Percentiles rank a stretch among this genome's conserved stretches.
These are phyloP conservation scores for Diplodia corticola DNA, from an alignment of 2,329 filamentous ascomycete species.

Conservation along the genomic window DNA sequence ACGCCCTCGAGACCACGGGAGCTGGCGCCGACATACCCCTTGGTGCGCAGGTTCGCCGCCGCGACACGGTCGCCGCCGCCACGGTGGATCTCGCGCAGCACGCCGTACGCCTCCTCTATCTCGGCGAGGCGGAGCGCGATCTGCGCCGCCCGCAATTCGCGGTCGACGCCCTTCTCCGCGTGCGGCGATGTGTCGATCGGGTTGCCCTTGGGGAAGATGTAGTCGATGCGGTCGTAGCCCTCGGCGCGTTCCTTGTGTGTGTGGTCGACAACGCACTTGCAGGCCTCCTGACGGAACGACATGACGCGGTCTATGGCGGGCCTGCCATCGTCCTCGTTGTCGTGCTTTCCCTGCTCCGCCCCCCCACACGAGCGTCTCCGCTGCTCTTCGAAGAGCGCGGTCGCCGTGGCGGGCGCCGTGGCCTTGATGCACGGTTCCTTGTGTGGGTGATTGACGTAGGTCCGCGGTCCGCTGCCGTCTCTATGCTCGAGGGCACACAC, in stretches of 20 bases:
- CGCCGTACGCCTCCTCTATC: conserved; percentile 62
- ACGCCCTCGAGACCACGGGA: conserved; percentile 59
- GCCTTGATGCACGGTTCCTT: conserved; percentile 28
- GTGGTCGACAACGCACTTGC: conserved; percentile 39
- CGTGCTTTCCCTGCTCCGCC: not conserved
- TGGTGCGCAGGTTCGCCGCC: conserved; percentile 55
- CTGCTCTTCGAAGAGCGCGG: not conserved
- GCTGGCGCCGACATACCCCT: conserved; percentile 60
- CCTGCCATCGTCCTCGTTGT: not conserved
- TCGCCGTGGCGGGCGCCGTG: not conserved
- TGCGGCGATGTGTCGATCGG: conserved; percentile 50
- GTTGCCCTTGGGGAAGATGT: conserved; percentile 61
- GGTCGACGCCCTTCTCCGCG: conserved; percentile 62
- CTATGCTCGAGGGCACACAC: conserved; percentile 66
- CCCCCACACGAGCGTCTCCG: not conserved
- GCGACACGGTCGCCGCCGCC: conserved; percentile 56
- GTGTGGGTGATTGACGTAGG: conserved; percentile 59
- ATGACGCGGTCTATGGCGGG: not conserved
- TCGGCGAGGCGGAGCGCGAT: conserved; percentile 64
- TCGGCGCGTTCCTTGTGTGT: conserved; percentile 40
- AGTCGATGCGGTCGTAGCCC: conserved; percentile 56
- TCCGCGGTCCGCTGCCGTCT: conserved; percentile 63
- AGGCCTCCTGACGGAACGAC: conserved; percentile 32
- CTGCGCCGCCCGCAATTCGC: conserved; percentile 60
- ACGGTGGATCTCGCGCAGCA: conserved; percentile 56